A percentile compares a stretch with the other conserved stretches of the same genome.
phyloP scores from a whole-genome alignment of 2,329 filamentous ascomycete genomes.

The Monosporascus ibericus region DNA sequence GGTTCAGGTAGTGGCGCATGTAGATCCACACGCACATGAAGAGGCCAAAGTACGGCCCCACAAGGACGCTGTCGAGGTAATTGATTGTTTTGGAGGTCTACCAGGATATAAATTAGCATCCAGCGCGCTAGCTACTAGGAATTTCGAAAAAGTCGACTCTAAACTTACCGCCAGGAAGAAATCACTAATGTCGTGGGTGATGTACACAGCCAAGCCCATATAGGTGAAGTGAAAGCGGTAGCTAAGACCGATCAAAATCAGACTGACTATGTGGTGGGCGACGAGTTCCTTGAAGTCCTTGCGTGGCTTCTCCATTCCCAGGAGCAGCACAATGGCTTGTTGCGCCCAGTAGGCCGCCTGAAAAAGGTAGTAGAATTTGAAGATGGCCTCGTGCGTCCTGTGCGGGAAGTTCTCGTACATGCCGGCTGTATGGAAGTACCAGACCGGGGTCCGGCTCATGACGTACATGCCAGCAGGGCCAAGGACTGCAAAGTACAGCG shows the following conservation, averaged over 20 bases:
- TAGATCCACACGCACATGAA: conserved; percentile 87
- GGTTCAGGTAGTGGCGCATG: conserved; percentile 78
- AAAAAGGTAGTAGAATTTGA: conserved; percentile 96
- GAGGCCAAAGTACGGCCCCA: conserved; percentile 75
- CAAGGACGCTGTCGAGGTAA: conserved; percentile 74
- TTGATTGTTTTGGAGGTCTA: conserved; percentile 88
- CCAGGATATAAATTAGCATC: conserved; percentile 10
- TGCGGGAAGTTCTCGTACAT: conserved; percentile 92
- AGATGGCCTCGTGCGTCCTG: conserved; percentile 66
- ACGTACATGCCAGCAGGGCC: conserved; percentile 83
- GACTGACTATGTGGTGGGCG: conserved; percentile 82
- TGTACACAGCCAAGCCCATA: conserved; percentile 88
- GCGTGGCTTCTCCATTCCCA: conserved; percentile 85
- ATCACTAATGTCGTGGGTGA: conserved; percentile 89
- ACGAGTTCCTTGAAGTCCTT: conserved; percentile 96
- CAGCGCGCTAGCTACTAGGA: not conserved
- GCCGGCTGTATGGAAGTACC: conserved; percentile 88
- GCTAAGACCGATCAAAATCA: conserved; percentile 76
- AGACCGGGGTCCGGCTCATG: conserved; percentile 85
- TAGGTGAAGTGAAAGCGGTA: conserved; percentile 97
- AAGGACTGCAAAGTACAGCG: conserved; percentile 78
- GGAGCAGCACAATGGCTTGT: conserved; percentile 79
- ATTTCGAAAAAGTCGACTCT: too few species aligned
- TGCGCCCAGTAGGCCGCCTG: conserved; percentile 95
- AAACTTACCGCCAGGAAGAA: conserved; percentile 83